Evolutionary conservation across 2,329 filamentous ascomycete genomes (phyloP).

Genomic region (Apiospora rasikravindrae): DNA sequence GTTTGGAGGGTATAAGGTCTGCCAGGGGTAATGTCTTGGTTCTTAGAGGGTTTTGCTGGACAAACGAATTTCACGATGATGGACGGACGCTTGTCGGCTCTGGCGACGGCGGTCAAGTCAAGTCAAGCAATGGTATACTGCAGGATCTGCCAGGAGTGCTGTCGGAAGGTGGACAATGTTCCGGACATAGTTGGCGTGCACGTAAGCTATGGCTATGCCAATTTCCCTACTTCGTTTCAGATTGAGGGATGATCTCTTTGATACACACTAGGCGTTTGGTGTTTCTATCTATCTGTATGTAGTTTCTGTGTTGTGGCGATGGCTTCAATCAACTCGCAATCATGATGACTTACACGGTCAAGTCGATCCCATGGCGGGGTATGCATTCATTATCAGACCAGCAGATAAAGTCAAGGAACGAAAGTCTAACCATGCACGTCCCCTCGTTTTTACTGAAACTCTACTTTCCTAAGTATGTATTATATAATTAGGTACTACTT

Average conservation of each 20-base stretch:
- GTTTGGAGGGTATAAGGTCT: background rate
- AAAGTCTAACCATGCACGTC: too few species aligned
- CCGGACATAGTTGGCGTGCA: background rate
- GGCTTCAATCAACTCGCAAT: background rate
- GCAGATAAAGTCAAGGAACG: too few species aligned
- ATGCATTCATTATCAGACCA: background rate
- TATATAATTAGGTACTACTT: background rate
- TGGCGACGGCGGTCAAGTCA: background rate
- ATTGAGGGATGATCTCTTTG: background rate
- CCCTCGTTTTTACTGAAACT: too few species aligned
- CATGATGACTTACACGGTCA: background rate
- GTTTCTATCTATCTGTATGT: background rate
- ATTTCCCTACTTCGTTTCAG: background rate
- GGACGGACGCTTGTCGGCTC: background rate
- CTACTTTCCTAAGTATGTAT: too few species aligned
- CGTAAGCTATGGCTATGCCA: conserved; percentile 5
- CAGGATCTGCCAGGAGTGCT: background rate
- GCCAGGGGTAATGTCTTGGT: background rate
- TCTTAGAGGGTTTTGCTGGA: background rate
- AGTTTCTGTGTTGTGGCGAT: background rate
- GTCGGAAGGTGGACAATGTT: background rate
- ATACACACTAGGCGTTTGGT: background rate
- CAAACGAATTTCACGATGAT: conserved; percentile 12
- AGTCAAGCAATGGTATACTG: background rate
- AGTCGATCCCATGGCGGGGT: conserved; percentile 1